phyloP scores from a whole-genome alignment of 1,284 basidiomycete genomes.

The Trichosporon faecale region DNA sequence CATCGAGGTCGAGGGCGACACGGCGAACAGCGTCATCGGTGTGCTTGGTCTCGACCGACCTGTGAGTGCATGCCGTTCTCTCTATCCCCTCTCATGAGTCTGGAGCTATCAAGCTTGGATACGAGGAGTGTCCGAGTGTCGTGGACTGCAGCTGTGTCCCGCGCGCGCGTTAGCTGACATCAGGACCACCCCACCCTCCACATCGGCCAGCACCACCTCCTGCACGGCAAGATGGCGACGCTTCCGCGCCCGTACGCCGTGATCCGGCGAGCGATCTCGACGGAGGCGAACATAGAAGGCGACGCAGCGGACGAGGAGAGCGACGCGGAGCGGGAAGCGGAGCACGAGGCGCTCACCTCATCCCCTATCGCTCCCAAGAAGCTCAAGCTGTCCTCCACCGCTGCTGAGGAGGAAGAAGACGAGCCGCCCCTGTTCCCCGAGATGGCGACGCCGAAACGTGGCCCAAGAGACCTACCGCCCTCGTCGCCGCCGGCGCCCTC shows the following conservation, averaged over 20 bases:
- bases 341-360: background rate
- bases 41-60: constrained; percentile 48
- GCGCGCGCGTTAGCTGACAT: background rate
- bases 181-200: constrained; percentile 73
- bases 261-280: constrained; percentile 36
- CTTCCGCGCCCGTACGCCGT: constrained; percentile 75
- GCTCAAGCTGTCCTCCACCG: constrained; percentile 2
- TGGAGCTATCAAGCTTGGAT: no score
- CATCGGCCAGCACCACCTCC: constrained; percentile 75
- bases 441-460: constrained; percentile 16
- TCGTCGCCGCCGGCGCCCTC: constrained; percentile 24
- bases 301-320: constrained; percentile 28
- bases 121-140: no score
- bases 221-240: constrained; percentile 77
- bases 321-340: constrained; percentile 27
- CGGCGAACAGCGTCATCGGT: constrained; percentile 43
- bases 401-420: constrained; percentile 30
- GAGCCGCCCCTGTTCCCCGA: constrained; percentile 34
- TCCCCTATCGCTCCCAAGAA: constrained; percentile 22
- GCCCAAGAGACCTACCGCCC: background rate
- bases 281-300: constrained; percentile 12
- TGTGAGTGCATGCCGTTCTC: constrained; percentile 30
- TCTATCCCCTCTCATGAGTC: background rate
- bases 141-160: no score
- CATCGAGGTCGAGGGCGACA: constrained; percentile 55